phyloP scores from a whole-genome alignment of 2,329 filamentous ascomycete species.

The Chrysoporthe puriensis region DNA sequence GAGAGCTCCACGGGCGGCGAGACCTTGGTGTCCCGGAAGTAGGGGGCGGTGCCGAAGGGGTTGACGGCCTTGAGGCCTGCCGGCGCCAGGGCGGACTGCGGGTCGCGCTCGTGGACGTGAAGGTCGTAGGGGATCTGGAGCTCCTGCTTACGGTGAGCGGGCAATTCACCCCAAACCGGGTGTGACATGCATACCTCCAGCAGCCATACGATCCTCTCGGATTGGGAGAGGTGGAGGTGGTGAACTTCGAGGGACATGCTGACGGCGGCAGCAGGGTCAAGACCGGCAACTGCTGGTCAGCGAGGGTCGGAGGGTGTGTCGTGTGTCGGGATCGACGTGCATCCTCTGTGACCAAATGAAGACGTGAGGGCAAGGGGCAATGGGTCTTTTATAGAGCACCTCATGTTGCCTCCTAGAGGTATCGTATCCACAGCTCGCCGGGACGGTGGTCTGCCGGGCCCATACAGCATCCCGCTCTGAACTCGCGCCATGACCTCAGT shows the following conservation, averaged over 20 bases:
- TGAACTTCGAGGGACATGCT: conserved; percentile 46
- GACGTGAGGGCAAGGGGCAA: not conserved
- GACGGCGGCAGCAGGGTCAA: not conserved
- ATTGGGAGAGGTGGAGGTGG: conserved; percentile 62
- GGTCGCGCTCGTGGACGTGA: conserved; percentile 38
- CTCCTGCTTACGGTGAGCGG: conserved; percentile 42
- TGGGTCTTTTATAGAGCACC: not conserved
- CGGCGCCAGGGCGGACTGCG: conserved; percentile 37
- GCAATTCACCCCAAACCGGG: not conserved
- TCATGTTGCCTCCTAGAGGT: no score
- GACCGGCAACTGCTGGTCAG: not conserved
- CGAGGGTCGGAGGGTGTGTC: not conserved
- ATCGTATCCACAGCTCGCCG: not conserved
- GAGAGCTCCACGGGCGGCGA: conserved; percentile 47
- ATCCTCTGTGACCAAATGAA: not conserved
- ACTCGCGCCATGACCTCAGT: no score
- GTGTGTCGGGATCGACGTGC: not conserved
- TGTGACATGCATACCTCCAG: conserved; percentile 50
- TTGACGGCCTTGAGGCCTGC: conserved; percentile 48
- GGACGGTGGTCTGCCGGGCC: not conserved
- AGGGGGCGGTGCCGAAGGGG: conserved; percentile 59
- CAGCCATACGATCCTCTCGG: conserved; percentile 66
- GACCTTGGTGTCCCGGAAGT: conserved; percentile 60
- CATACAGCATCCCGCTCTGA: not conserved
- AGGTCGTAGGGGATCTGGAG: conserved; percentile 56